Conservation (phyloP, 106 monocot genomes). For the Allium sativum region DNA sequence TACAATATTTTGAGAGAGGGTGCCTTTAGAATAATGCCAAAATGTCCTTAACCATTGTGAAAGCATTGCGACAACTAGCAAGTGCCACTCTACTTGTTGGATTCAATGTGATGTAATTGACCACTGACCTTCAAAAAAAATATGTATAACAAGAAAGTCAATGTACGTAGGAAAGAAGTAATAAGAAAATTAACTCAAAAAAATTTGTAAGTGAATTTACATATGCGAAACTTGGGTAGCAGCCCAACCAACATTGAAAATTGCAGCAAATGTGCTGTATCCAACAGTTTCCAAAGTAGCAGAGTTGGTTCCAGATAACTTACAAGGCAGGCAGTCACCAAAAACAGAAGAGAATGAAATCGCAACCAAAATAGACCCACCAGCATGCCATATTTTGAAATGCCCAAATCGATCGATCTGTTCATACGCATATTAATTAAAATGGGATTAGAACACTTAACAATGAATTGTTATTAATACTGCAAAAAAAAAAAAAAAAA, state of each 20-base stretch:
- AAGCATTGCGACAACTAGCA: conserved; percentile 90
- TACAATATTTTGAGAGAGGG: neutral
- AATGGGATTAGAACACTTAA: neutral
- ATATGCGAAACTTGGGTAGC: conserved; percentile 94
- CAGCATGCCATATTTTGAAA: conserved; percentile 89
- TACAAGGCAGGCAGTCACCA: conserved; percentile 71
- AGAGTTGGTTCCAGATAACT: conserved; percentile 40
- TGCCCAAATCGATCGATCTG: conserved; percentile 91
- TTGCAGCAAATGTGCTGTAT: conserved; percentile 81
- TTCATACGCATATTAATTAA: neutral
- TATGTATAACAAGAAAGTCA: neutral
- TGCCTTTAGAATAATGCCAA: neutral
- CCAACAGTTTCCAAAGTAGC: conserved; percentile 55
- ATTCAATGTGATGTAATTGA: conserved; percentile 79
- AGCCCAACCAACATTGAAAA: conserved; percentile 94
- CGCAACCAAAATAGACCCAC: conserved; percentile 76
- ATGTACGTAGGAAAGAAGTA: too few species aligned
- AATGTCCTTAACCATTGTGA: conserved; percentile 57
- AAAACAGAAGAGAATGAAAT: conserved; percentile 95
- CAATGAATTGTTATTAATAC: too few species aligned
- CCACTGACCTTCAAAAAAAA: conserved; percentile 77
- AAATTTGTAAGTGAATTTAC: conserved; percentile 25
- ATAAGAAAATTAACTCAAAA: too few species aligned
- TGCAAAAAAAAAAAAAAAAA: too few species aligned
- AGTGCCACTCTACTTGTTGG: conserved; percentile 76